Percentiles rank a stretch among this genome's conserved stretches.
These are phyloP conservation scores for Phylloboletellus chloephorus DNA, from an alignment of 1,284 basidiomycete genomes.

Conservation along the genomic window DNA sequence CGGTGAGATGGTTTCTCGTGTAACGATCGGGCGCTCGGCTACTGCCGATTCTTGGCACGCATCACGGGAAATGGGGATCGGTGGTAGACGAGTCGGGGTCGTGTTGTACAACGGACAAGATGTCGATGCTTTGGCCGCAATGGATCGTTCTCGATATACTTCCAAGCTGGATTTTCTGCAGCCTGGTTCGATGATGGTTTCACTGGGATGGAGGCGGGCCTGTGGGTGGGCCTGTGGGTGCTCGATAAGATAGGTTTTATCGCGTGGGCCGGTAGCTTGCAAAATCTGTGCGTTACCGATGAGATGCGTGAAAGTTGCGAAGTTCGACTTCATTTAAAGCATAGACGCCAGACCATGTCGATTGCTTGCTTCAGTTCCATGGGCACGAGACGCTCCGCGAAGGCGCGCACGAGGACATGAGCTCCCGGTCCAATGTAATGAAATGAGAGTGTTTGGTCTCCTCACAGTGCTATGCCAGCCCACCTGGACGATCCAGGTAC, in stretches of 20 bases:
- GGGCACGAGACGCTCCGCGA: slow-evolving; percentile 2
- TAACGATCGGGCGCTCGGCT: slow-evolving; percentile 2
- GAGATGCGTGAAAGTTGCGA: slow-evolving; percentile 4
- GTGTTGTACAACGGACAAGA: slow-evolving; percentile 1
- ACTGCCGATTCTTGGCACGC: slow-evolving; percentile 9
- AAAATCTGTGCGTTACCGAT: slow-evolving; percentile 4
- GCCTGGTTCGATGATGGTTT: slow-evolving; percentile 2
- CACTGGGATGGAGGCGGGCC: background rate
- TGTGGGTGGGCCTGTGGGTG: background rate
- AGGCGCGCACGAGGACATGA: background rate
- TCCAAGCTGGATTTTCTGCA: slow-evolving; percentile 5
- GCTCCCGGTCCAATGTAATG: slow-evolving; percentile 1
- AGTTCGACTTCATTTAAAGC: background rate
- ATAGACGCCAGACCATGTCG: slow-evolving; percentile 1
- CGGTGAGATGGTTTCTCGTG: slow-evolving; percentile 1
- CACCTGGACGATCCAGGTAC: slow-evolving; percentile 1
- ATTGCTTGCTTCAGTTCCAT: slow-evolving; percentile 1
- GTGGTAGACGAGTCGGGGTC: background rate
- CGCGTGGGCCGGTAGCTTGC: slow-evolving; percentile 9
- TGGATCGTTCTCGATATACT: slow-evolving; percentile 4
- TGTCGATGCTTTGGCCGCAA: slow-evolving; percentile 1
- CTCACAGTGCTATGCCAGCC: slow-evolving; percentile 1
- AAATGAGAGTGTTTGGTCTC: slow-evolving; percentile 1
- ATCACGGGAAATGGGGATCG: slow-evolving; percentile 4
- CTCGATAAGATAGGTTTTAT: slow-evolving; percentile 11